Percentiles rank a stretch among this genome's conserved stretches.
Evolutionary conservation across 1,284 basidiomycete genomes (phyloP).

Genomic region (Naganishia cerealis): DNA sequence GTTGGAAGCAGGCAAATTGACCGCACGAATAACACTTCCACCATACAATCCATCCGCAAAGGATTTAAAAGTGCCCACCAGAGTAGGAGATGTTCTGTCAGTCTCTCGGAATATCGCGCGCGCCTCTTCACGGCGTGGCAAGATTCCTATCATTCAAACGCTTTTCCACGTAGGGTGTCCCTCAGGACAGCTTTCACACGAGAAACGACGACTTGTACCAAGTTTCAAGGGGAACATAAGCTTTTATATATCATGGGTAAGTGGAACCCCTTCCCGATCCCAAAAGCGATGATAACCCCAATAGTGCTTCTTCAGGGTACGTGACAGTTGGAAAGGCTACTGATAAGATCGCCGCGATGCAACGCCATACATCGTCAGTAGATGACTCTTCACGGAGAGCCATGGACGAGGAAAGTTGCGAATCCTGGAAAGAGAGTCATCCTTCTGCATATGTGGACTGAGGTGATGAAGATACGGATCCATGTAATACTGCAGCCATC

Average conservation of each 20-base stretch:
- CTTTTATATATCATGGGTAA: slow-evolving; percentile 22
- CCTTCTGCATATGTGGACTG: neutral
- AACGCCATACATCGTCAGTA: neutral
- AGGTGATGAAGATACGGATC: neutral
- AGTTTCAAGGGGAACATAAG: slow-evolving; percentile 17
- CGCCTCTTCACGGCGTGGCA: neutral
- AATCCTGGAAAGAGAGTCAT: neutral
- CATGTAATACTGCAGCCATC: neutral
- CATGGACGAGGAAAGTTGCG: neutral
- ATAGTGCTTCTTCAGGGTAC: neutral
- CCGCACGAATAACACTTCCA: neutral
- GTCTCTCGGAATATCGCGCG: neutral
- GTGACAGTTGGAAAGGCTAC: neutral
- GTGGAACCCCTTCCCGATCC: neutral
- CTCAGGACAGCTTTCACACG: slow-evolving; percentile 13
- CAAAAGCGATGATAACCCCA: neutral
- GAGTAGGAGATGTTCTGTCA: slow-evolving; percentile 36
- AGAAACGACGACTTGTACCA: neutral
- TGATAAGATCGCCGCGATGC: neutral
- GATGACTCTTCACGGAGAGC: neutral
- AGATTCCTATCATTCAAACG: neutral
- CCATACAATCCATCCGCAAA: neutral
- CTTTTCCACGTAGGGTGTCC: slow-evolving; percentile 5
- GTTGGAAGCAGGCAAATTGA: neutral
- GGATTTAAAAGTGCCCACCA: slow-evolving; percentile 6